Evolutionary conservation across 1,284 basidiomycete genomes (phyloP).

Genomic region (Pterulicium gracile): DNA sequence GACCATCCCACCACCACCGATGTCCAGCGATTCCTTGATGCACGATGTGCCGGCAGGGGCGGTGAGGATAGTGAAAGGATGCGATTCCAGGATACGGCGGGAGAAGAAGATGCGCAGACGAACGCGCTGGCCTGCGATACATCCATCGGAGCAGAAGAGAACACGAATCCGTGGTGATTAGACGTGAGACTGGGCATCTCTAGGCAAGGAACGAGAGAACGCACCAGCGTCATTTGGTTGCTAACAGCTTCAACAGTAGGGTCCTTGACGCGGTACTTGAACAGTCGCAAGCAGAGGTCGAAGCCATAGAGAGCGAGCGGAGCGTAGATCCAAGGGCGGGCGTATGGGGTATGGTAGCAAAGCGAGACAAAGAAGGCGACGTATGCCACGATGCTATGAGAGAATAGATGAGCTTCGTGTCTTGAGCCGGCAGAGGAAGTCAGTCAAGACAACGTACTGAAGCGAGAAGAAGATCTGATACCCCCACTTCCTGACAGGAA

Average conservation of each 20-base stretch:
- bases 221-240: slow-evolving; percentile 59
- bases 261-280: slow-evolving; percentile 65
- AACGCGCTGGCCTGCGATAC: slow-evolving; percentile 78
- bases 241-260: slow-evolving; percentile 54
- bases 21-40: too few relatives aligned
- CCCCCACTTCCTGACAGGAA: slow-evolving; percentile 31
- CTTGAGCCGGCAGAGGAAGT: not conserved
- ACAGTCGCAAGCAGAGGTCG: slow-evolving; percentile 62
- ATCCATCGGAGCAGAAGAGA: slow-evolving; percentile 53
- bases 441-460: slow-evolving; percentile 28
- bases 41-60: slow-evolving; percentile 34
- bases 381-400: slow-evolving; percentile 47
- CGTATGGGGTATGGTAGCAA: slow-evolving; percentile 73
- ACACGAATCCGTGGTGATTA: slow-evolving; percentile 30
- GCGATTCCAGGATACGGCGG: slow-evolving; percentile 60
- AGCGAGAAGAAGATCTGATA: slow-evolving; percentile 40
- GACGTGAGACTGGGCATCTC: too few relatives aligned
- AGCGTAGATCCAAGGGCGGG: slow-evolving; percentile 70
- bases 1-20: slow-evolving; percentile 32
- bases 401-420: not conserved
- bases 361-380: slow-evolving; percentile 69
- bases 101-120: slow-evolving; percentile 53
- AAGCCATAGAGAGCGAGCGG: slow-evolving; percentile 71
- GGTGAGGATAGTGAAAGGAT: slow-evolving; percentile 68
- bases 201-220: slow-evolving; percentile 5